Percentiles rank a stretch among this genome's conserved stretches.
Evolutionary conservation across 768 basidiomycete genomes (phyloP).

Genomic region (Ramaria sp.): DNA sequence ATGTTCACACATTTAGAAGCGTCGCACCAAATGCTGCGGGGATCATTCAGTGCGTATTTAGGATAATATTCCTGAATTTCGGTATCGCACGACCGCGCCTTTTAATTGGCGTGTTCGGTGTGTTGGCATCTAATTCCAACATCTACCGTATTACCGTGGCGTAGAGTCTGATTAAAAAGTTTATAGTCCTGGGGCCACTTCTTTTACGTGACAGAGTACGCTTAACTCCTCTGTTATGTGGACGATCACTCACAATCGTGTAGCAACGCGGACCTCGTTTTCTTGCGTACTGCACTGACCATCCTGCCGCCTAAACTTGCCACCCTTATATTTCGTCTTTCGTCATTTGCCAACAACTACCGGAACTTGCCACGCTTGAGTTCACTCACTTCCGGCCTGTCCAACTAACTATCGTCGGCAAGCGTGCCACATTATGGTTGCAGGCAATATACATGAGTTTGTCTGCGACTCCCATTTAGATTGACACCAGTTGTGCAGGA

Average conservation of each 20-base stretch:
- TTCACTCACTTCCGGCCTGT: no score
- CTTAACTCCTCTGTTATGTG: slow-evolving; percentile 11
- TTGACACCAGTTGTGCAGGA: no score
- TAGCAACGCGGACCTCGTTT: slow-evolving; percentile 97
- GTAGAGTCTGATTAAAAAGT: no score
- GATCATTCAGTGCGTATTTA: slow-evolving; percentile 75
- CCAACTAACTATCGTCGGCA: no score
- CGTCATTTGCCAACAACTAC: slow-evolving; percentile 76
- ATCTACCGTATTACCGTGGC: no score
- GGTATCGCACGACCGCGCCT: no score
- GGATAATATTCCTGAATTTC: no score
- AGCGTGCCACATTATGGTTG: no score
- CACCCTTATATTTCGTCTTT: slow-evolving; percentile 79
- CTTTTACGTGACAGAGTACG: slow-evolving; percentile 97
- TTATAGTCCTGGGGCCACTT: slow-evolving; percentile 82
- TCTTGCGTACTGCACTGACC: slow-evolving; percentile 78
- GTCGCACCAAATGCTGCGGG: slow-evolving; percentile 92
- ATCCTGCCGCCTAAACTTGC: slow-evolving; percentile 84
- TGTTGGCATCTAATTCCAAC: no score
- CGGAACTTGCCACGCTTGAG: slow-evolving; percentile 85
- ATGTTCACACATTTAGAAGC: slow-evolving; percentile 93
- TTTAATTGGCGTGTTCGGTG: no score
- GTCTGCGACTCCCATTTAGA: no score
- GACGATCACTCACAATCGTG: not conserved
- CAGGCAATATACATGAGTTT: no score